Conservation (phyloP, 768 basidiomycete genomes). For the Pleurotus giganteus region DNA sequence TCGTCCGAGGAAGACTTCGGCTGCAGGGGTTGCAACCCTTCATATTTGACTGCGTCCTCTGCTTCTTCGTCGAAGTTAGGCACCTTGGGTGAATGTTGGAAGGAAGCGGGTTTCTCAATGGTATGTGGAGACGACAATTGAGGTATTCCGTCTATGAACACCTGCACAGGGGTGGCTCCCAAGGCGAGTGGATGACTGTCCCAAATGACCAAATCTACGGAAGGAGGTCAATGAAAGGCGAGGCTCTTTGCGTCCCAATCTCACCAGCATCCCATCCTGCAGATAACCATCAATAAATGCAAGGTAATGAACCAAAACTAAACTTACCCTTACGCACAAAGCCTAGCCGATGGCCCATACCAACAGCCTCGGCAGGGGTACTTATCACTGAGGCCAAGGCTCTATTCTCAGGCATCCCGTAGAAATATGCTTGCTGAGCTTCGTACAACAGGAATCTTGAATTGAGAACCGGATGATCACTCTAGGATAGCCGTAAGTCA, state of each 20-base stretch:
- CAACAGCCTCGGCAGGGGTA: conserved; percentile 68
- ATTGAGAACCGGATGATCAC: conserved; percentile 64
- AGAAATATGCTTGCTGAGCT: conserved; percentile 82
- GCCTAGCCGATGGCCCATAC: conserved; percentile 83
- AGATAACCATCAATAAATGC: not conserved
- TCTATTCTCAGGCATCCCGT: conserved; percentile 67
- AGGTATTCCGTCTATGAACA: conserved; percentile 86
- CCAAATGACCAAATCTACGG: conserved; percentile 74
- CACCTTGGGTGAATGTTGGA: conserved; percentile 49
- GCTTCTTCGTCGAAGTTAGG: conserved; percentile 76
- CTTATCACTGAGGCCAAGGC: conserved; percentile 77
- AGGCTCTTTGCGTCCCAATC: conserved; percentile 9
- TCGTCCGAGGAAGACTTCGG: conserved; percentile 32
- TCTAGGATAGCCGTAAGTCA: conserved; percentile 32
- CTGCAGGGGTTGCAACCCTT: conserved; percentile 74
- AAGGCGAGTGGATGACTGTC: conserved; percentile 82
- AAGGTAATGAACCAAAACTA: not conserved
- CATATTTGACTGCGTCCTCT: conserved; percentile 53
- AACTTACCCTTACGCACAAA: conserved; percentile 58
- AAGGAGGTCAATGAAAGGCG: not conserved
- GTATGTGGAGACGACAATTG: conserved; percentile 55
- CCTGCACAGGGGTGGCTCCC: conserved; percentile 85
- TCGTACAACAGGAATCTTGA: conserved; percentile 79
- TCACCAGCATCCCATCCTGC: conserved; percentile 75
- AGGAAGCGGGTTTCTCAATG: conserved; percentile 46